Evolutionary conservation across 1,284 basidiomycete genomes (phyloP).

Genomic region (Naganishia cerealis): DNA sequence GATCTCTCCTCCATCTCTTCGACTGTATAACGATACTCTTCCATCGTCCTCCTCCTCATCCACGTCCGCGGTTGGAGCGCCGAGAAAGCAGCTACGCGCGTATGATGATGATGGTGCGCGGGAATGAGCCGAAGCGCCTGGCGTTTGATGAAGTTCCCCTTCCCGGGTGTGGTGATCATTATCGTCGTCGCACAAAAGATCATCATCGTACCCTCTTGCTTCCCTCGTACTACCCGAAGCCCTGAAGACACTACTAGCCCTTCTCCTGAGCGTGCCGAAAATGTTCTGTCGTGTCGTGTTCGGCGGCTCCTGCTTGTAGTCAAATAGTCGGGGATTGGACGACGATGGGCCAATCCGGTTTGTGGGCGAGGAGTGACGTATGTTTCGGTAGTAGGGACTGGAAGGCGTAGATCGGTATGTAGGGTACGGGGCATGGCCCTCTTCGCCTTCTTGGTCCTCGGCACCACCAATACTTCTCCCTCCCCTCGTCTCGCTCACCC

Average conservation of each 20-base stretch:
- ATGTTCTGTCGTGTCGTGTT: background rate
- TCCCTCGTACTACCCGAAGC: background rate
- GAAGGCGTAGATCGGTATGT: background rate
- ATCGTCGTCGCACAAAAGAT: background rate
- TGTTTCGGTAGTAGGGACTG: background rate
- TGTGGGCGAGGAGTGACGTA: background rate
- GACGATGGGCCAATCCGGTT: too few species aligned
- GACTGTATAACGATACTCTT: background rate
- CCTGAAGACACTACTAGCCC: background rate
- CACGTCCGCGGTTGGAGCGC: background rate
- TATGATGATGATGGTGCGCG: background rate
- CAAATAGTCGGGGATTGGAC: too few species aligned
- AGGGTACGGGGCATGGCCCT: background rate
- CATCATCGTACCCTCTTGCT: background rate
- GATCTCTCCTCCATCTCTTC: background rate
- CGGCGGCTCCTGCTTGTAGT: too few species aligned
- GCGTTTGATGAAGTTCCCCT: background rate
- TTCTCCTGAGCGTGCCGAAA: slow-evolving; percentile 7
- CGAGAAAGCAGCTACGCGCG: background rate
- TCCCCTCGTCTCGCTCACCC: background rate
- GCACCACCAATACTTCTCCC: background rate
- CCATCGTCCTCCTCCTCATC: background rate
- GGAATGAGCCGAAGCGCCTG: background rate
- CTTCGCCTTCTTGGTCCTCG: background rate
- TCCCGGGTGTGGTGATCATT: background rate